Percentiles rank a stretch among this genome's conserved stretches.
These are phyloP conservation scores for Patellifolia procumbens DNA, from an alignment of 179 eudicot genomes.

Conservation along the genomic window DNA sequence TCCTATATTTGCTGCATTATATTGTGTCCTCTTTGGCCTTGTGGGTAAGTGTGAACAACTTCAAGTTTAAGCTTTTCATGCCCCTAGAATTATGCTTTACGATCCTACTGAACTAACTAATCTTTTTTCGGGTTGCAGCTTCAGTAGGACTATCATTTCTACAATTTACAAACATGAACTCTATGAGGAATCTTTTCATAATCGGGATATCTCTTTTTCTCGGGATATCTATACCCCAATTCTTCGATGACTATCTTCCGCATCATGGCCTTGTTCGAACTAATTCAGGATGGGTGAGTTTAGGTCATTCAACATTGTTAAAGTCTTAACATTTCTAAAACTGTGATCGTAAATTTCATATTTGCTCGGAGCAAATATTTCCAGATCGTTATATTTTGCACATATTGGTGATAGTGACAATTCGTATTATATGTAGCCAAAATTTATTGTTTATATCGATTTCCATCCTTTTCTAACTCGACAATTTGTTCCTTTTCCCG, in stretches of 20 bases:
- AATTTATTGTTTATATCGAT: neutral
- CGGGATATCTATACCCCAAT: slow-evolving; percentile 92
- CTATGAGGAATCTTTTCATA: slow-evolving; percentile 92
- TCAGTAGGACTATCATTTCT: slow-evolving; percentile 95
- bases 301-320: neutral
- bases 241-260: slow-evolving; percentile 59
- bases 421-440: too few species aligned
- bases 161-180: slow-evolving; percentile 97
- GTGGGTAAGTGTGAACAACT: slow-evolving; percentile 62
- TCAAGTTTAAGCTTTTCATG: slow-evolving; percentile 3
- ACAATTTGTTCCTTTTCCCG: too few species aligned
- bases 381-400: too few species aligned
- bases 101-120: neutral
- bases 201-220: slow-evolving; percentile 93
- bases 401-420: too few species aligned
- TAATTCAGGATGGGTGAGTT: slow-evolving; percentile 93
- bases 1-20: slow-evolving; percentile 86
- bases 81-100: too few species aligned
- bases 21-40: slow-evolving; percentile 89
- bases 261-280: slow-evolving; percentile 81
- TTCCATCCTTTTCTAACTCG: neutral
- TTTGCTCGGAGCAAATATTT: too few species aligned
- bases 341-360: too few species aligned
- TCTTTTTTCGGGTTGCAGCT: slow-evolving; percentile 51
- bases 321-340: too few species aligned